Evolutionary conservation across 768 basidiomycete species (phyloP).

Genomic region (Cystofilobasidium macerans): DNA sequence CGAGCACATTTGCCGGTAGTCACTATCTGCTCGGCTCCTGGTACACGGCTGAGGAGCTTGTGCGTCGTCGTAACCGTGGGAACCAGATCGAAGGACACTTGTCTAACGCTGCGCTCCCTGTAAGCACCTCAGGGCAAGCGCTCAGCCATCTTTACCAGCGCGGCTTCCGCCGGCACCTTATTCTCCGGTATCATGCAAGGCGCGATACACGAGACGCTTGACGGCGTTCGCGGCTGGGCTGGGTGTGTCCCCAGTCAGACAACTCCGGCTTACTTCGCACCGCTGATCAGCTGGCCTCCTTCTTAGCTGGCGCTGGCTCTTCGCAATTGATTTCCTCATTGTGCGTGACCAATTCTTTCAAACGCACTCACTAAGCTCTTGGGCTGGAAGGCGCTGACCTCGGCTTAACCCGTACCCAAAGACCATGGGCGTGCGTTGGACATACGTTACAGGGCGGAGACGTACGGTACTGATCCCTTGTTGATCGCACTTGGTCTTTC

Average conservation of each 20-base stretch:
- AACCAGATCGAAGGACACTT: too few species aligned
- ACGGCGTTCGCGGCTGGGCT: constrained; percentile 2
- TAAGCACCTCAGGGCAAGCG: neutral
- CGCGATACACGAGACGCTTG: constrained; percentile 4
- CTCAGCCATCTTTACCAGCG: constrained; percentile 3
- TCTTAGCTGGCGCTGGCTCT: neutral
- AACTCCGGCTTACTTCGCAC: neutral
- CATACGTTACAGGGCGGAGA: too few species aligned
- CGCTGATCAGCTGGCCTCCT: neutral
- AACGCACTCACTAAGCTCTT: too few species aligned
- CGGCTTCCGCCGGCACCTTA: neutral
- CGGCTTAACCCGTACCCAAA: too few species aligned
- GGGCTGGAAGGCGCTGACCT: too few species aligned
- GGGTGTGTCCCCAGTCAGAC: neutral
- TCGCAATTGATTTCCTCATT: neutral
- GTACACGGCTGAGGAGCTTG: neutral
- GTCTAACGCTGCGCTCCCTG: too few species aligned
- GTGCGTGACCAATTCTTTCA: too few species aligned
- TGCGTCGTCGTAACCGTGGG: neutral
- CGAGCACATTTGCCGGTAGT: neutral
- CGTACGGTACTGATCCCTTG: too few species aligned
- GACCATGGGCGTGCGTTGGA: neutral
- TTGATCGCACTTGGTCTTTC: too few species aligned
- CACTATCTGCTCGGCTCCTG: neutral
- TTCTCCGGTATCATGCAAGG: constrained; percentile 3